Evolutionary conservation across 768 basidiomycete genomes (phyloP).

Genomic region (Lentinula edodes): DNA sequence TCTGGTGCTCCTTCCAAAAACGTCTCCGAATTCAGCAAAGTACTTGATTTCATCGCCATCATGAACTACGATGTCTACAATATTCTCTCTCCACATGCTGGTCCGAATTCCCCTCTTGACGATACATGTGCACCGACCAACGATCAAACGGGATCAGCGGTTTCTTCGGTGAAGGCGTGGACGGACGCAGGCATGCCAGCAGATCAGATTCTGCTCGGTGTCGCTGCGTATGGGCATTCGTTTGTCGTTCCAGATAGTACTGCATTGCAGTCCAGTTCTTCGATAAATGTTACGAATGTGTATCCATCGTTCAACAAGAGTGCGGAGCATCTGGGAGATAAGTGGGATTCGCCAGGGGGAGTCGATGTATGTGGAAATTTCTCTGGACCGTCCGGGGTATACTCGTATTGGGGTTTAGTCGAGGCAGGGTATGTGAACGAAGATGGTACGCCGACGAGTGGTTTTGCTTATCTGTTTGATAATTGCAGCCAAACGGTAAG

Average conservation of each 20-base stretch:
- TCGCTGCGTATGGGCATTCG: conserved; percentile 81
- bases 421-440: conserved; percentile 46
- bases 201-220: conserved; percentile 70
- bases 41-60: conserved; percentile 49
- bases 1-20: conserved; percentile 59
- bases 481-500: conserved; percentile 71
- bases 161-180: conserved; percentile 72
- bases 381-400: conserved; percentile 46
- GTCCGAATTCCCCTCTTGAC: conserved; percentile 80
- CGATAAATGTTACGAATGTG: conserved; percentile 7
- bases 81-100: conserved; percentile 35
- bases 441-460: conserved; percentile 33
- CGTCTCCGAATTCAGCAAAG: conserved; percentile 65
- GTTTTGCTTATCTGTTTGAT: conserved; percentile 52
- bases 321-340: conserved; percentile 45
- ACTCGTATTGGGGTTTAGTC: conserved; percentile 60
- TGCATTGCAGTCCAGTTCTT: conserved; percentile 24
- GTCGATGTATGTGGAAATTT: conserved; percentile 55
- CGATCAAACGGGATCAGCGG: conserved; percentile 69
- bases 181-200: conserved; percentile 70
- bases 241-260: conserved; percentile 37
- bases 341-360: conserved; percentile 37
- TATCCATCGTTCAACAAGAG: conserved; percentile 48
- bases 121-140: conserved; percentile 63
- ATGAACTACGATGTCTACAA: conserved; percentile 52